These are phyloP conservation scores for Nitzschia palea DNA, from an alignment of 108 stramenopile species.

Conservation along the genomic window DNA sequence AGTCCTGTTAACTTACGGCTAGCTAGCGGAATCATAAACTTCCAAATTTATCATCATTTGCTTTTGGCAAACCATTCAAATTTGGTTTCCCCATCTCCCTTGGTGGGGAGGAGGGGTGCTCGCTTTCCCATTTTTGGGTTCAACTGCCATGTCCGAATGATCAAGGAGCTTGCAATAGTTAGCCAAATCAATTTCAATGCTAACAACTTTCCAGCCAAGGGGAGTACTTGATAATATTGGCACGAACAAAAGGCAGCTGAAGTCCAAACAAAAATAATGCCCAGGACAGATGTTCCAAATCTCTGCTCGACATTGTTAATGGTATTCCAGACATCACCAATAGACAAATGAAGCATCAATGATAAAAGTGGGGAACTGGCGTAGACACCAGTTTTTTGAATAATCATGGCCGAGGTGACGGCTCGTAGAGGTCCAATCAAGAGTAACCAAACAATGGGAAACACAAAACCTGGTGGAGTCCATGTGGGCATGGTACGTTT, in stretches of 20 bases:
- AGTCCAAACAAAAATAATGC: constrained; percentile 53
- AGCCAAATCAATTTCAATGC: constrained; percentile 73
- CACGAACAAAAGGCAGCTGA: constrained; percentile 70
- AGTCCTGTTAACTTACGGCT: too few relatives aligned
- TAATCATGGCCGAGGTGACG: constrained; percentile 62
- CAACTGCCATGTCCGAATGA: constrained; percentile 77
- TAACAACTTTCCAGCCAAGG: constrained; percentile 73
- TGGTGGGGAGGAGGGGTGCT: constrained; percentile 59
- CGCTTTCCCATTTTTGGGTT: constrained; percentile 54
- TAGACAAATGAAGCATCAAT: constrained; percentile 80
- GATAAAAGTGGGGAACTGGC: constrained; percentile 52
- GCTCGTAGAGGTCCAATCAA: constrained; percentile 89
- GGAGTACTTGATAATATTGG: constrained; percentile 57
- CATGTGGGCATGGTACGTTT: constrained; percentile 76
- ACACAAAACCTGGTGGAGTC: constrained; percentile 89
- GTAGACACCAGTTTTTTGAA: constrained; percentile 37
- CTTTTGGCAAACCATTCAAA: constrained; percentile 57
- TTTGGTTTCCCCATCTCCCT: constrained; percentile 45
- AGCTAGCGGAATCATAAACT: too few relatives aligned
- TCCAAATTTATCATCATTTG: too few relatives aligned
- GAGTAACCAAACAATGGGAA: constrained; percentile 93
- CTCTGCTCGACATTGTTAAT: constrained; percentile 92
- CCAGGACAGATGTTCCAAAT: constrained; percentile 75
- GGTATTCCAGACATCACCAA: constrained; percentile 95
- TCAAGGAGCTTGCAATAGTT: constrained; percentile 63